Percentiles rank a stretch among this genome's conserved stretches.
Evolutionary conservation across 306 rosid species (phyloP).

Genomic region (Castanea crenata): DNA sequence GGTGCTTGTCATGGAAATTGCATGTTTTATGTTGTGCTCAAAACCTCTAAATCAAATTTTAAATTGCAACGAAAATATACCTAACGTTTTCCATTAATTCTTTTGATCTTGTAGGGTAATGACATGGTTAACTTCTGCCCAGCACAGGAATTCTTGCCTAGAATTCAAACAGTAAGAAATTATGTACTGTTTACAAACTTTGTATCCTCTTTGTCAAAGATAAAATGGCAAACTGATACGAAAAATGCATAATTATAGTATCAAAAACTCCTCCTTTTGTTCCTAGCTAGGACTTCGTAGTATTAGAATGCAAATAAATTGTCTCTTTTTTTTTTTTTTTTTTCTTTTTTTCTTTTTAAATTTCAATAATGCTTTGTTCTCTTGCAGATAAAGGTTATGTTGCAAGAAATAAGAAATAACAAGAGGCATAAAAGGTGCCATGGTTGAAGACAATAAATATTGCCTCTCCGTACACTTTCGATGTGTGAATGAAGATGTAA

Average conservation of each 20-base stretch:
- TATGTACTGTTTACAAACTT: background rate
- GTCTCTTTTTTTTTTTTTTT: too few species aligned
- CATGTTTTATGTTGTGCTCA: background rate
- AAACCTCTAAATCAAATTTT: background rate
- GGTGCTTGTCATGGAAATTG: background rate
- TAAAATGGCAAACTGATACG: too few species aligned
- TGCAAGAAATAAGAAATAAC: conserved; percentile 29
- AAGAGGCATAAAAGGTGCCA: conserved; percentile 34
- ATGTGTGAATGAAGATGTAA: conserved; percentile 48
- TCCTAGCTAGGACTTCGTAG: background rate
- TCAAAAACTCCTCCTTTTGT: too few species aligned
- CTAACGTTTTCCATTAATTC: background rate
- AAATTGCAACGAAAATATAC: background rate
- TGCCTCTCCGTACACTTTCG: conserved; percentile 54
- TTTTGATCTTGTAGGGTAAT: conserved; percentile 39
- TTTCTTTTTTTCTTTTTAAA: background rate
- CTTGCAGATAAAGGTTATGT: conserved; percentile 36
- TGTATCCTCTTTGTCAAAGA: background rate
- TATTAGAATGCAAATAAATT: too few species aligned
- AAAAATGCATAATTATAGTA: too few species aligned
- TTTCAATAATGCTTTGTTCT: background rate
- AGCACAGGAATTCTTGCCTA: conserved; percentile 40
- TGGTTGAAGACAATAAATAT: conserved; percentile 46
- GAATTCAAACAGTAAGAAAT: conserved; percentile 38
- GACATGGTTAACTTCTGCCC: conserved; percentile 47